phyloP scores from a whole-genome alignment of 1,284 basidiomycete genomes.

The Irpex rosettiformis region DNA sequence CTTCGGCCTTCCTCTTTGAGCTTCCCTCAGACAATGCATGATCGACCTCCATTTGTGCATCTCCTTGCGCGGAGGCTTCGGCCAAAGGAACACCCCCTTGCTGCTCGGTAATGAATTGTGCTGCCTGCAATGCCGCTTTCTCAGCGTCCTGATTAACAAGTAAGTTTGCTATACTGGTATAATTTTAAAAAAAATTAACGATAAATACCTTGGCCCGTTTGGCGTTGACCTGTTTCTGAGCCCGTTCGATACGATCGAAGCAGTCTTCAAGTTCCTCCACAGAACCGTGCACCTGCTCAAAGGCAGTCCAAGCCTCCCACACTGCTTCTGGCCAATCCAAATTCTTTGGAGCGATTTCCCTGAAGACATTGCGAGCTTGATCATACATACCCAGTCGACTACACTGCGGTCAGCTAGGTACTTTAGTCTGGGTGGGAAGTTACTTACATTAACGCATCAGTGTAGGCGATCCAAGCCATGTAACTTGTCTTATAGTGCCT shows the following conservation, averaged over 20 bases:
- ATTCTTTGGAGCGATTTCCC: constrained; percentile 60
- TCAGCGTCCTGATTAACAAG: too few relatives aligned
- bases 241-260: constrained; percentile 63
- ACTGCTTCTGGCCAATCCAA: constrained; percentile 92
- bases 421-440: too few relatives aligned
- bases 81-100: constrained; percentile 36
- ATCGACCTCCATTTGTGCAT: constrained; percentile 70
- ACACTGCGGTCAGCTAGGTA: too few relatives aligned
- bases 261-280: constrained; percentile 69
- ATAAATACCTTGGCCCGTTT: constrained; percentile 72
- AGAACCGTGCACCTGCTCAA: constrained; percentile 83
- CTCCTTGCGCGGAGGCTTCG: too few relatives aligned
- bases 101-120: constrained; percentile 46
- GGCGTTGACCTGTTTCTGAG: constrained; percentile 58
- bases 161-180: too few relatives aligned
- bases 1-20: constrained; percentile 65
- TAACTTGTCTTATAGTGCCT: constrained; percentile 71
- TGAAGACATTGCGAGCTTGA: constrained; percentile 64
- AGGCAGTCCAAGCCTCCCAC: constrained; percentile 83
- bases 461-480: constrained; percentile 65
- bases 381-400: constrained; percentile 46
- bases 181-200: too few relatives aligned
- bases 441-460: constrained; percentile 64
- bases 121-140: too few relatives aligned
- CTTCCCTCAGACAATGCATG: constrained; percentile 30